A percentile compares a stretch with the other conserved stretches of the same genome.
Conservation (phyloP, 2,329 filamentous ascomycete genomes). For the Sclerotinia nivalis region DNA sequence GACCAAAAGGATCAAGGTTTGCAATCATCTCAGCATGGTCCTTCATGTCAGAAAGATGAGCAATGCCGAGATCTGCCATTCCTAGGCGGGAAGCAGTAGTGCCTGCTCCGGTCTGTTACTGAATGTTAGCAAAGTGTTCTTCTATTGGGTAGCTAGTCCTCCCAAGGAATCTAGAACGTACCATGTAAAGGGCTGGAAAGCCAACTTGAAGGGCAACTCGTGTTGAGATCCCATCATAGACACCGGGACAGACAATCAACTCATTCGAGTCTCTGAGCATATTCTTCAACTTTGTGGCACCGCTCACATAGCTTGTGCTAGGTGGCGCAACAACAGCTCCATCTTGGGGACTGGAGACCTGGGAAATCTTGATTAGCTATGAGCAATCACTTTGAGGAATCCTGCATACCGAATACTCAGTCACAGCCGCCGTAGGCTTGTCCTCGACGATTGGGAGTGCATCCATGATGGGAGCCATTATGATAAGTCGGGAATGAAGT, state of each 20-base stretch:
- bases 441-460: slow-evolving; percentile 11
- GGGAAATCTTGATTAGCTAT: slow-evolving; percentile 2
- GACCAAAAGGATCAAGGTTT: slow-evolving; percentile 50
- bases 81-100: slow-evolving; percentile 51
- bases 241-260: slow-evolving; percentile 51
- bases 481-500: slow-evolving; percentile 7
- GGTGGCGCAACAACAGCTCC: slow-evolving; percentile 4
- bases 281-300: slow-evolving; percentile 23
- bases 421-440: neutral
- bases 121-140: neutral
- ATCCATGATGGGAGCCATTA: slow-evolving; percentile 19
- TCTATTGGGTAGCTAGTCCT: neutral
- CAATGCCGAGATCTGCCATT: slow-evolving; percentile 52
- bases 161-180: slow-evolving; percentile 40
- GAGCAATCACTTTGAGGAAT: neutral
- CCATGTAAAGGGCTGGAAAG: slow-evolving; percentile 69
- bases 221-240: slow-evolving; percentile 69
- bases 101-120: slow-evolving; percentile 45
- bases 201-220: slow-evolving; percentile 61
- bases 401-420: slow-evolving; percentile 9
- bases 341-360: neutral
- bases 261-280: slow-evolving; percentile 22
- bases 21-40: slow-evolving; percentile 56
- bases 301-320: neutral
- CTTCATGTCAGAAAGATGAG: slow-evolving; percentile 53